phyloP scores from a whole-genome alignment of 2,329 filamentous ascomycete genomes.

The Alternaria novae-zelandiae region DNA sequence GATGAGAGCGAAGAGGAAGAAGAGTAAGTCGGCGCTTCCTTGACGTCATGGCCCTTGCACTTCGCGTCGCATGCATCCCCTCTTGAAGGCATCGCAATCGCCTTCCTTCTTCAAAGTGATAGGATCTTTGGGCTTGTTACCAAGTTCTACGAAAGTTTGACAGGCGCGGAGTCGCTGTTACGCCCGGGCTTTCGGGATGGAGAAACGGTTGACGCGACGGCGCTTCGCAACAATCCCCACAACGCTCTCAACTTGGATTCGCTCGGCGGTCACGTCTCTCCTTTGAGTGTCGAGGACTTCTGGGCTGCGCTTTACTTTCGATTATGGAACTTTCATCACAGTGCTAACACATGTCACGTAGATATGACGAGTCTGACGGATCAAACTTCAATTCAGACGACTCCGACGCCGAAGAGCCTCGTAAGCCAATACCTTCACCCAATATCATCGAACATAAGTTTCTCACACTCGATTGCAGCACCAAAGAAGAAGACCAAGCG shows the following conservation, averaged over 20 bases:
- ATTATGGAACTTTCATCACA: neutral
- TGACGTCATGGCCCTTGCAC: slow-evolving; percentile 46
- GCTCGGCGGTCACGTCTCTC: neutral
- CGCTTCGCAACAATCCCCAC: neutral
- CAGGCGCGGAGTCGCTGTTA: slow-evolving; percentile 4
- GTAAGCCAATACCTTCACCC: slow-evolving; percentile 26
- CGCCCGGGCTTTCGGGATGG: slow-evolving; percentile 23
- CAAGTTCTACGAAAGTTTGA: slow-evolving; percentile 25
- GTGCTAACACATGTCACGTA: slow-evolving; percentile 29
- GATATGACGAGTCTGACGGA: slow-evolving; percentile 47
- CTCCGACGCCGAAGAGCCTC: slow-evolving; percentile 45
- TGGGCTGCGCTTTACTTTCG: neutral
- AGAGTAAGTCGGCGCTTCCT: slow-evolving; percentile 48
- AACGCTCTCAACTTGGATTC: neutral
- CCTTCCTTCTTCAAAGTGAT: slow-evolving; percentile 16
- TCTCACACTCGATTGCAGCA: slow-evolving; percentile 22
- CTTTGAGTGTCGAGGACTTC: neutral
- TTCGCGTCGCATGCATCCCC: slow-evolving; percentile 25
- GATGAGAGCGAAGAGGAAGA: slow-evolving; percentile 54
- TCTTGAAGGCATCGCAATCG: slow-evolving; percentile 29
- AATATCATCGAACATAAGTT: neutral
- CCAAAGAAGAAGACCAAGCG: slow-evolving; percentile 46
- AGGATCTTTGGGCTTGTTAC: slow-evolving; percentile 9
- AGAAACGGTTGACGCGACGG: neutral
- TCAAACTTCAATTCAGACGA: slow-evolving; percentile 47